Evolutionary conservation across 192 early-diverging fungal genomes (phyloP).

Genomic region (Podila horticola): DNA sequence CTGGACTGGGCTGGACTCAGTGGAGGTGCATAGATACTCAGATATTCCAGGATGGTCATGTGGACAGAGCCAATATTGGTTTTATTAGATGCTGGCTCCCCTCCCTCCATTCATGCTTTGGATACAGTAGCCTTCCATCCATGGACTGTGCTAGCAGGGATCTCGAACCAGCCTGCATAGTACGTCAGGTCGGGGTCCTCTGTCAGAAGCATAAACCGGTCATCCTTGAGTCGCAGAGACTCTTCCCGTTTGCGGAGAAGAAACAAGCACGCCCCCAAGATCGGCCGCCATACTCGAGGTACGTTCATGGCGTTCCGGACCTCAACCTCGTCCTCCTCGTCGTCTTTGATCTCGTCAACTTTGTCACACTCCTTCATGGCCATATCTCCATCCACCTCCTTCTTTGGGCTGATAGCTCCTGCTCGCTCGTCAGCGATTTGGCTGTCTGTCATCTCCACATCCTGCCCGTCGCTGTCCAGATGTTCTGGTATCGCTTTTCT

Average conservation of each 20-base stretch:
- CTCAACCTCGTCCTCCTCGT: conserved; percentile 35
- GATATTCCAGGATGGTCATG: too few relatives aligned
- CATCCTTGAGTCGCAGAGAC: conserved; percentile 9
- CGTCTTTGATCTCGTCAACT: conserved; percentile 15
- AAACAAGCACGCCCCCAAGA: conserved; percentile 55
- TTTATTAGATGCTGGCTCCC: too few relatives aligned
- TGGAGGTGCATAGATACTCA: too few relatives aligned
- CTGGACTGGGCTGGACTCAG: too few relatives aligned
- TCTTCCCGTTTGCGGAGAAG: conserved; percentile 31
- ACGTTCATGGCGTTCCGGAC: conserved; percentile 50
- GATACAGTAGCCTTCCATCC: conserved; percentile 22
- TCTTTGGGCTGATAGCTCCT: background rate
- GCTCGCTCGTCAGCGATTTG: background rate
- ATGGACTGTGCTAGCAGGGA: conserved; percentile 29
- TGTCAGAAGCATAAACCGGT: conserved; percentile 57
- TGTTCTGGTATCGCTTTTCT: conserved; percentile 6
- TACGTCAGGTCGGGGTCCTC: conserved; percentile 58
- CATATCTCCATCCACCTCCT: background rate
- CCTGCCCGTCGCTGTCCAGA: conserved; percentile 1
- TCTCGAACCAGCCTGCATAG: conserved; percentile 61
- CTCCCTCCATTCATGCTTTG: background rate
- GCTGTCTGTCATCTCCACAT: conserved; percentile 10
- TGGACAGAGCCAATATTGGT: too few relatives aligned
- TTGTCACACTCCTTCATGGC: background rate
- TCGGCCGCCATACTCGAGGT: conserved; percentile 58